These are phyloP conservation scores for Scleroderma citrinum DNA, from an alignment of 768 basidiomycete genomes.

Conservation along the genomic window DNA sequence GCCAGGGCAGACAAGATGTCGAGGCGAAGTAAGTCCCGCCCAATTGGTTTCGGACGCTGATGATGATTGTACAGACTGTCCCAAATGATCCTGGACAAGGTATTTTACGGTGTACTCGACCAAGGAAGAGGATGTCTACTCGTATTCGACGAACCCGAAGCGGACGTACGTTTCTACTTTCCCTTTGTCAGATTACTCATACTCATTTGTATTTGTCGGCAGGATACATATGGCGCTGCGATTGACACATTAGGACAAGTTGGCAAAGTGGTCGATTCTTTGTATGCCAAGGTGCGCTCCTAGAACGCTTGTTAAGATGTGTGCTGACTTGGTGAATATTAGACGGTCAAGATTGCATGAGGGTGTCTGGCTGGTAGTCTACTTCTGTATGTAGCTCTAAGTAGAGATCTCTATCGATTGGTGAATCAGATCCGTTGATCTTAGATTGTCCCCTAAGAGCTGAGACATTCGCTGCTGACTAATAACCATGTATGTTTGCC, in stretches of 20 bases:
- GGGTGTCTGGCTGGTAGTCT: too few relatives aligned
- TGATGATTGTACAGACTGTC: conserved; percentile 53
- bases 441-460: too few relatives aligned
- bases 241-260: conserved; percentile 88
- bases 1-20: conserved; percentile 81
- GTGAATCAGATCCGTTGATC: too few relatives aligned
- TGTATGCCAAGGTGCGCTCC: conserved; percentile 72
- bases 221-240: conserved; percentile 87
- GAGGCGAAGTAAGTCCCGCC: conserved; percentile 71
- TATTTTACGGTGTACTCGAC: conserved; percentile 92
- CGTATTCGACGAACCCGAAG: conserved; percentile 72
- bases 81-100: conserved; percentile 97
- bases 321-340: background rate
- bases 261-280: conserved; percentile 87
- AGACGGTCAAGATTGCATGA: conserved; percentile 43
- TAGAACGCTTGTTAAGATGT: background rate
- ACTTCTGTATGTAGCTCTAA: too few relatives aligned
- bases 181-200: too few relatives aligned
- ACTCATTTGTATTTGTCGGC: conserved; percentile 3
- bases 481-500: too few relatives aligned
- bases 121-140: conserved; percentile 89
- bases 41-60: too few relatives aligned
- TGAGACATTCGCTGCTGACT: too few relatives aligned
- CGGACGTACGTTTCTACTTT: conserved; percentile 55
- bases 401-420: too few relatives aligned